These are phyloP conservation scores for Neoboletus magnificus DNA, from an alignment of 768 basidiomycete genomes.

Conservation along the genomic window DNA sequence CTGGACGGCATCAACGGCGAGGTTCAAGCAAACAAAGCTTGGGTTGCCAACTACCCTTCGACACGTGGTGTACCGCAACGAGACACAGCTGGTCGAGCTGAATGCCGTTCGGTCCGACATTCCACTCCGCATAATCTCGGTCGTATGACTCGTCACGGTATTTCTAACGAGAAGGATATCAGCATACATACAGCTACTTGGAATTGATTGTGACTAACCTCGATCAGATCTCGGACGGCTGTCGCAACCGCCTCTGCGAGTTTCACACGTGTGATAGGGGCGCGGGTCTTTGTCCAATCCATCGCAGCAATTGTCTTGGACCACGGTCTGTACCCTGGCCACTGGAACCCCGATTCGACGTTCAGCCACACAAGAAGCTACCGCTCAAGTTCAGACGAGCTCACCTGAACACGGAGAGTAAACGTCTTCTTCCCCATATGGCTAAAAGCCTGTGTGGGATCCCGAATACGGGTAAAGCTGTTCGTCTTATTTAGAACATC, in stretches of 20 bases:
- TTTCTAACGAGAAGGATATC: conserved; percentile 12
- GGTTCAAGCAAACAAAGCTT: conserved; percentile 50
- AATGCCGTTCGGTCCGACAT: conserved; percentile 24
- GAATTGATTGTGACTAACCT: conserved; percentile 33
- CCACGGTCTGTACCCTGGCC: conserved; percentile 77
- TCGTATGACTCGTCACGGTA: conserved; percentile 10
- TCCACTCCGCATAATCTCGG: conserved; percentile 16
- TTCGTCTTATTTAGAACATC: conserved; percentile 54
- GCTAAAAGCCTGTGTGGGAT: conserved; percentile 58
- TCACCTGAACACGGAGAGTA: conserved; percentile 69
- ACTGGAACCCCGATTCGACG: conserved; percentile 38
- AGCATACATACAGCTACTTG: conserved; percentile 2
- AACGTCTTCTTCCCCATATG: conserved; percentile 66
- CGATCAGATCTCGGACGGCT: conserved; percentile 63
- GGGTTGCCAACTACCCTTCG: conserved; percentile 78
- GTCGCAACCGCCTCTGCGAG: conserved; percentile 74
- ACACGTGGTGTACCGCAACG: conserved; percentile 75
- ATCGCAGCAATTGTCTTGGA: conserved; percentile 73
- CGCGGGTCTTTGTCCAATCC: conserved; percentile 69
- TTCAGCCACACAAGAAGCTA: neutral
- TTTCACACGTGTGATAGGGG: conserved; percentile 70
- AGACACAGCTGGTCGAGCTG: conserved; percentile 40
- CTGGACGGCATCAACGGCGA: conserved; percentile 8
- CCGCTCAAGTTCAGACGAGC: conserved; percentile 12
- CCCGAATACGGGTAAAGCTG: conserved; percentile 49